Base-by-base conservation (phyloP, 202 grass and related monocot genomes). In the Setaria viridis region DNA sequence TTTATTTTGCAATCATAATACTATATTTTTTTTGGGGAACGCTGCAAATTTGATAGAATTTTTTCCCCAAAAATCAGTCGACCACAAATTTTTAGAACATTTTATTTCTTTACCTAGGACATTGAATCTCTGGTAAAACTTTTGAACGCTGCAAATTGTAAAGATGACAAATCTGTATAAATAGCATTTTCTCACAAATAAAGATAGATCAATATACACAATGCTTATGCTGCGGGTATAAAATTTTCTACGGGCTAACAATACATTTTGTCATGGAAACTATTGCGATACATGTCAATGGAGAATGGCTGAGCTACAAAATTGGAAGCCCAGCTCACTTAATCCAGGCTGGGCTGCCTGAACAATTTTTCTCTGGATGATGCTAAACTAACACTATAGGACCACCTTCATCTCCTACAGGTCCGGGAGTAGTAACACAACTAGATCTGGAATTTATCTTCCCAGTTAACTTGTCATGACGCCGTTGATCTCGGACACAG, bases 381-480 rank as follows among this genome's bases (percentile, higher is more conserved):
- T 65, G 11, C 72, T 84, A 80, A 80, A 30, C 45, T 69, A 84
- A 62, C 3, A 37, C 34, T 67, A 46, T 46, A 75, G 34, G 1
- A 29, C 29, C 42, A 57, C 68, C 69, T 84, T 87, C 12, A 62
- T 56, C 62, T 60, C 37, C 9, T 82, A 13, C 68, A 83, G 60
- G 34, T 74, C 29, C 33, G 82, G 62, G 51, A 76, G 70, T 21
- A 4, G 43, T 68, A 33, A 25, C 51, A 35, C 8, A 17, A 43
- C 20, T 74, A 74, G 9, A 53, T 67, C 68, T 55, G 55, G 5
- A 68, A 80, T 63, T 46, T 70, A 71, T 62, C 55, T 62, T 59
- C 53, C 42, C 10, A 21, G 76, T 84, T 67, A 70, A 75, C 25
- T 74, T 45, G 67, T 58, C 74, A 80, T 39, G 84, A 30, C 37